Evolutionary conservation across 1,284 basidiomycete species (phyloP), one percentile per base, ranked within the genome.

Genomic region (Calocybe gambosa): DNA sequence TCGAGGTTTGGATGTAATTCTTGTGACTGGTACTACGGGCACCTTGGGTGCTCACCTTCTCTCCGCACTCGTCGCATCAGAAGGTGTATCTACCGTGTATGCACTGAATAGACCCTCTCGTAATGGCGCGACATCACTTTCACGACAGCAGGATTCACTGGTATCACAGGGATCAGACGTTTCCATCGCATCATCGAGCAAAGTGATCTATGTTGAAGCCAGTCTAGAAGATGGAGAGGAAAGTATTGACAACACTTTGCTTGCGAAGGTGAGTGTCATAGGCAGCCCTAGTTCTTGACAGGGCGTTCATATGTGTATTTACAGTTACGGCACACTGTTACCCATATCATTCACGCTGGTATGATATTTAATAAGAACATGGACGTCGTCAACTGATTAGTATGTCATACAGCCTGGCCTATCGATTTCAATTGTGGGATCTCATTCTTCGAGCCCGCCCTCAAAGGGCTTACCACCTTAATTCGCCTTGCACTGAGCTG

Each of bases 21-120:
- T 49, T 5, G 12, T 49, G 5, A 49, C 43, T 10, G 47, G 47
- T 15, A 49, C 43, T 15, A 49, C 47, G 16, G 47, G 43, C 3
- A 20, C 43, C 9, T 21, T 49, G 3, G 47, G 47, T 8, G 39
- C 38, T 18, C 35, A 49, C 28, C 21, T 49, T n/a, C 15, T 49
- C 18, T 23, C 13, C n/a, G 15, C 9, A 10, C 21, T 49, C 12
- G 29, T 19, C 9, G 29, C n/a, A 5, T 7, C 28, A 10, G 28
- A 20, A 15, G 10, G 29, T 10, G 21, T 45, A n/a, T 29, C 23
- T 8, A 37, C 25, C 15, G 20, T 49, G 3, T 49, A 49, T 34
- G 43, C 47, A 19, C 5, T 49, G 23, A 49, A 49, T 41, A 43
- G 47, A 16, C n/a, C 21, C 6, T n/a, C n/a, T n/a, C n/a, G n/a